phyloP scores from a whole-genome alignment of 1,284 basidiomycete species.

The Malassezia furfur region DNA sequence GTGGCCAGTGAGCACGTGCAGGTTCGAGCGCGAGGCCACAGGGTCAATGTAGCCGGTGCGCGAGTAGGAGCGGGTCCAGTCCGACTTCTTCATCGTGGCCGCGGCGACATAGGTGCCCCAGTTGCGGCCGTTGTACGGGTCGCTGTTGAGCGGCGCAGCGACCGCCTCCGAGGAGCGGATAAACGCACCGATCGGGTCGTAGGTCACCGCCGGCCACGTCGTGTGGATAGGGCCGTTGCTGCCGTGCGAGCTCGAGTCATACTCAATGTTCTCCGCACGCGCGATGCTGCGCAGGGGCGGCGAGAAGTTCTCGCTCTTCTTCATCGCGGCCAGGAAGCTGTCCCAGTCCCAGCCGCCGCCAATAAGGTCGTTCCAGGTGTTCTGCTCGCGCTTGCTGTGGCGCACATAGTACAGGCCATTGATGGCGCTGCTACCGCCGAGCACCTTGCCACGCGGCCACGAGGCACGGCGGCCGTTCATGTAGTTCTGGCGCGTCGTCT shows the following conservation, averaged over 20 bases:
- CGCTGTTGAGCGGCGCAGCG: constrained; percentile 14
- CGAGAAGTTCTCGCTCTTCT: constrained; percentile 27
- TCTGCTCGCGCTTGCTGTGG: constrained; percentile 37
- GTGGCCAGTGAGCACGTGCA: constrained; percentile 36
- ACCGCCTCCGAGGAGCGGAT: constrained; percentile 22
- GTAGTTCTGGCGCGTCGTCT: constrained; percentile 17
- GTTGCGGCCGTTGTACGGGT: constrained; percentile 30
- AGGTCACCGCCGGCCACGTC: constrained; percentile 28
- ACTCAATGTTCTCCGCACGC: constrained; percentile 17
- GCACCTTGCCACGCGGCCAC: constrained; percentile 49
- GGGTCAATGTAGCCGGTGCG: constrained; percentile 36
- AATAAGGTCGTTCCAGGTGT: constrained; percentile 27
- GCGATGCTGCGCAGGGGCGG: constrained; percentile 15
- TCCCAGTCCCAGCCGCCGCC: constrained; percentile 29
- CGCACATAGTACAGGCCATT: constrained; percentile 48
- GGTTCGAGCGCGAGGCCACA: constrained; percentile 25
- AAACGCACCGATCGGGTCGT: constrained; percentile 27
- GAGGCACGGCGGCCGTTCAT: constrained; percentile 21
- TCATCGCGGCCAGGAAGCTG: constrained; percentile 24
- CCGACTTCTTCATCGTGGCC: constrained; percentile 26
- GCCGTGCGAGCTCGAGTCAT: constrained; percentile 23
- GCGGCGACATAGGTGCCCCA: constrained; percentile 31
- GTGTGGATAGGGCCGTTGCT: constrained; percentile 25
- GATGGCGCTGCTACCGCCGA: constrained; percentile 52
- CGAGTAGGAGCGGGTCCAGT: constrained; percentile 32